Evolutionary conservation across 306 rosid species (phyloP).

Genomic region (Dalbergia oliveri): DNA sequence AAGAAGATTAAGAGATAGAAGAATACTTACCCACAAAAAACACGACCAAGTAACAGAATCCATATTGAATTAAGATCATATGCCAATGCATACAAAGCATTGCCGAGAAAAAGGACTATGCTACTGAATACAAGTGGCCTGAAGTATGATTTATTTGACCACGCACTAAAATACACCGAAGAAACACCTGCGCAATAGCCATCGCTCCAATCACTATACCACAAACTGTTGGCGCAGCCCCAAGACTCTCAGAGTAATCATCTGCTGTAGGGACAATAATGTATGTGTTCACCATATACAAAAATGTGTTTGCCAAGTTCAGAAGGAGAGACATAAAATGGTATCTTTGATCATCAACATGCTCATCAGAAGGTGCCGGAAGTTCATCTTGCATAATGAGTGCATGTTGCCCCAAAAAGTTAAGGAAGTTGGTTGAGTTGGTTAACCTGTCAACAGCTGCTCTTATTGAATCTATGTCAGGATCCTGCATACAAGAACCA

Average conservation of each 20-base stretch:
- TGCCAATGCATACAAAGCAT: slow-evolving; percentile 80
- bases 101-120: slow-evolving; percentile 74
- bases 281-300: slow-evolving; percentile 94
- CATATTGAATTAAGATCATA: slow-evolving; percentile 79
- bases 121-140: slow-evolving; percentile 94
- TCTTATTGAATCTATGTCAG: slow-evolving; percentile 74
- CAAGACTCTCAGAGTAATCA: slow-evolving; percentile 88
- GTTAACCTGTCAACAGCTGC: slow-evolving; percentile 86
- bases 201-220: slow-evolving; percentile 93
- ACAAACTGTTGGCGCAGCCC: slow-evolving; percentile 95
- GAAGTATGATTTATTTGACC: slow-evolving; percentile 92
- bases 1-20: slow-evolving; percentile 37
- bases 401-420: slow-evolving; percentile 90
- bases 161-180: slow-evolving; percentile 91
- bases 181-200: slow-evolving; percentile 98
- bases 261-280: slow-evolving; percentile 95
- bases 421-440: slow-evolving; percentile 87
- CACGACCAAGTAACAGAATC: slow-evolving; percentile 87
- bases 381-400: slow-evolving; percentile 89
- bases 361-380: slow-evolving; percentile 70
- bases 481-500: slow-evolving; percentile 68
- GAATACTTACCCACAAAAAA: slow-evolving; percentile 79
- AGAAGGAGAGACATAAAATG: slow-evolving; percentile 80
- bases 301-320: slow-evolving; percentile 86
- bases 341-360: slow-evolving; percentile 66